Conservation (phyloP, 768 basidiomycete species). For the Rhodotorula graminis region DNA sequence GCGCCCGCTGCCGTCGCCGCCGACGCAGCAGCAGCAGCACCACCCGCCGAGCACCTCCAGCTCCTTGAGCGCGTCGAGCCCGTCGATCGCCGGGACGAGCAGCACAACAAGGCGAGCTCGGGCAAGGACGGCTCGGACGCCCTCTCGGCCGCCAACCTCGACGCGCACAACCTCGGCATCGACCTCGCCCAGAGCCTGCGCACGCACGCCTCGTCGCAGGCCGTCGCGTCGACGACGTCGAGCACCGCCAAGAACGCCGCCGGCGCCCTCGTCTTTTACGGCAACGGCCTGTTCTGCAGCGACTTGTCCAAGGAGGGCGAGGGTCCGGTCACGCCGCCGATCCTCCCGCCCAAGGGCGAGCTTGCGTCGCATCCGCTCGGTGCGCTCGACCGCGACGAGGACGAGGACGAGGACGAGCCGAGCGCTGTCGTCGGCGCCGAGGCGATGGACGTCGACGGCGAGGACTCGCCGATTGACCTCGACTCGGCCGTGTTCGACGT, state of each 20-base stretch:
- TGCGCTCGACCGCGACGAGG: neutral
- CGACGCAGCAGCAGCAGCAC: neutral
- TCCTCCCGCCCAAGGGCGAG: neutral
- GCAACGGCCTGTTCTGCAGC: slow-evolving; percentile 27
- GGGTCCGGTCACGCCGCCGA: neutral
- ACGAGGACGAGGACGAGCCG: neutral
- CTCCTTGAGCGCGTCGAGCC: neutral
- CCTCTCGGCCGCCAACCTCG: slow-evolving; percentile 1
- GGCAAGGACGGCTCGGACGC: neutral
- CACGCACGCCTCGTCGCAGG: neutral
- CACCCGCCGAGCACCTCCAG: too few relatives aligned
- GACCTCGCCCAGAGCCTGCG: neutral
- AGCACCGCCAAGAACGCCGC: neutral
- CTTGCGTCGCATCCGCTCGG: neutral
- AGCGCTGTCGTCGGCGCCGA: too few relatives aligned
- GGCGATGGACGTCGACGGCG: neutral
- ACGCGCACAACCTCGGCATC: neutral
- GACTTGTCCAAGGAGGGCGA: slow-evolving; percentile 24
- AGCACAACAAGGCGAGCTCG: neutral
- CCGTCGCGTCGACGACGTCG: neutral
- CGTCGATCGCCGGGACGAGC: neutral
- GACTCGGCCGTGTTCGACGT: neutral
- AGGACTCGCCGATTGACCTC: neutral
- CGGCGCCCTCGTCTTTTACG: slow-evolving; percentile 33
- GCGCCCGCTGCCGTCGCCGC: neutral